Conservation (phyloP, 2,329 filamentous ascomycete genomes). For the Aureobasidium zeae region DNA sequence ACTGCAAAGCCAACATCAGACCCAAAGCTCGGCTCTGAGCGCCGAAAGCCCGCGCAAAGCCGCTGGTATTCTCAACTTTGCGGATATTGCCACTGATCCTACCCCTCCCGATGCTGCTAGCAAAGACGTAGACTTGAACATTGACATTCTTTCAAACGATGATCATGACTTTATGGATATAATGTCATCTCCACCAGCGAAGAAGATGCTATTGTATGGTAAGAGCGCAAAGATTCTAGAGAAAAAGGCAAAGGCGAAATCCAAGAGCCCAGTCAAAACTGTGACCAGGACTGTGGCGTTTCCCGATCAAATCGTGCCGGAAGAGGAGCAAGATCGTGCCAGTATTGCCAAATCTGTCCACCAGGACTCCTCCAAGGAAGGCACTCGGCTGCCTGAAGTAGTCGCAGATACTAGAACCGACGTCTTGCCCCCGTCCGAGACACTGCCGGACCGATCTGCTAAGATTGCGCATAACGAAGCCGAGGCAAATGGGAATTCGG, state of each 20-base stretch:
- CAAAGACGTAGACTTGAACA: constrained; percentile 25
- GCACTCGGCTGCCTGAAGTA: no score
- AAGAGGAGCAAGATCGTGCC: neutral
- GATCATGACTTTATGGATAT: constrained; percentile 29
- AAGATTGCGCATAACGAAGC: neutral
- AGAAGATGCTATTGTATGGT: constrained; percentile 25
- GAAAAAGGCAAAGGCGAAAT: neutral
- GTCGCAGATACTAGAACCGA: no score
- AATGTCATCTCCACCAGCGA: constrained; percentile 25
- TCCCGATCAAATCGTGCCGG: neutral
- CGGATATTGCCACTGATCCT: constrained; percentile 25
- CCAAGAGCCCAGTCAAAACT: neutral
- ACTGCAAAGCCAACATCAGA: constrained; percentile 3
- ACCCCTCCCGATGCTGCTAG: constrained; percentile 21
- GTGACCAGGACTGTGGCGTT: neutral
- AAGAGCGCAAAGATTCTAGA: constrained; percentile 17
- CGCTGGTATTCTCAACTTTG: constrained; percentile 25
- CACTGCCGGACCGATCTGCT: neutral
- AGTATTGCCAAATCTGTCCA: neutral
- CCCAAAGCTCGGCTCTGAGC: constrained; percentile 11
- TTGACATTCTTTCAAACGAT: constrained; percentile 30
- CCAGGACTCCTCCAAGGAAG: no score
- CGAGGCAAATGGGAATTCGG: neutral
- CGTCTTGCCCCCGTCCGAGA: no score
- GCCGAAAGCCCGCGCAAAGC: constrained; percentile 26